Base-by-base conservation (phyloP, 2,329 filamentous ascomycete genomes). In the Nothophaeocryptopus gaeumannii region DNA sequence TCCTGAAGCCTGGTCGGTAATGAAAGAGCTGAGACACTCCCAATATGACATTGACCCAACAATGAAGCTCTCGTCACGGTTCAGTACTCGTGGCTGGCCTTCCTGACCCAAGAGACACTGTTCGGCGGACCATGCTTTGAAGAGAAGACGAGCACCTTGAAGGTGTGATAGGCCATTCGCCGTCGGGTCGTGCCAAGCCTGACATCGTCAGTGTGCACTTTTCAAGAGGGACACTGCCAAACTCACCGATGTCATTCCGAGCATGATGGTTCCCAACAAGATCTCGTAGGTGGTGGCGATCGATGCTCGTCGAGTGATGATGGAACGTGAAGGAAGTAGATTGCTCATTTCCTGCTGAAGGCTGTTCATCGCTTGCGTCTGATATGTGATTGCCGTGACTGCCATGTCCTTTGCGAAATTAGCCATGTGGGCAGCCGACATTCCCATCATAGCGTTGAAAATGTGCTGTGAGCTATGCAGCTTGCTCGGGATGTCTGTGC, bases 11-110 rank as follows among this genome's bases (percentile, higher is more conserved):
- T 56, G 47, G 30, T 56, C 54, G 8, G 15, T 39, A 8, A 56
- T 47, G 32, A 54, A 50, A 2, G 54, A 54, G n/a, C 47, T 45
- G 5, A 54, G 48, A 34, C 44, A 56, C 39, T 56, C 51, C 45
- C 48, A 47, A 16, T 51, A 56, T n/a, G 45, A 51, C 54, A 54
- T 54, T 9, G 51, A 47, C 5, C 54, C 51, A 11, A 54, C 45
- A 8, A 56, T 43, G 45, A 54, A 56, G 26, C 48, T 51, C 39
- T 56, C 51, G 20, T 56, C 47, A 26, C 54, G 47, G 29, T 45
- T 47, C 12, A 56, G 26, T 9, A 51, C 5, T 8, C 12, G 33
- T 5, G 42, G 20, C n/a, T 13, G 36, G 5, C 48, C 45, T 29
- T 39, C 30, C 8, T 2, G 5, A 7, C 41, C 40, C 14, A 16